These are phyloP conservation scores for Solioccasus polychromus DNA, from an alignment of 768 basidiomycete species.

Conservation along the genomic window DNA sequence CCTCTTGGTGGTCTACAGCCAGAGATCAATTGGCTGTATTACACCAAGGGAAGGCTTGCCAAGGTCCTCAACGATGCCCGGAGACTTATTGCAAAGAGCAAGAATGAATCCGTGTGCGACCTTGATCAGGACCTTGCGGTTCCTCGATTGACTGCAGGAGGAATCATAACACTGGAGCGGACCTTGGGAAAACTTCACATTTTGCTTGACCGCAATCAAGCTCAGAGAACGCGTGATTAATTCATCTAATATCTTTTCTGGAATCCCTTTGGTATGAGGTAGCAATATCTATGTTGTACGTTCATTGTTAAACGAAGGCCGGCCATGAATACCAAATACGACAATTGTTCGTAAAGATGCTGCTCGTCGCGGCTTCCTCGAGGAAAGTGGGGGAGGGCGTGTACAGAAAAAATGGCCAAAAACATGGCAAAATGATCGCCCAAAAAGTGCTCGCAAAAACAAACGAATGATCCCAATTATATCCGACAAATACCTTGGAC, in stretches of 20 bases:
- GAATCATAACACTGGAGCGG: slow-evolving; percentile 74
- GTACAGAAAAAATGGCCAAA: slow-evolving; percentile 19
- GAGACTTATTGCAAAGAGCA: slow-evolving; percentile 68
- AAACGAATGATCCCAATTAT: slow-evolving; percentile 4
- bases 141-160: slow-evolving; percentile 74
- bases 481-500: slow-evolving; percentile 6
- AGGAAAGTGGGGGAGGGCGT: slow-evolving; percentile 5
- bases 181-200: slow-evolving; percentile 64
- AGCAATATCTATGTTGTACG: slow-evolving; percentile 30
- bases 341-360: slow-evolving; percentile 5
- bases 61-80: slow-evolving; percentile 67
- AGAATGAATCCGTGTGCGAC: slow-evolving; percentile 25
- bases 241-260: slow-evolving; percentile 12
- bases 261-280: slow-evolving; percentile 17
- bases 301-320: slow-evolving; percentile 17
- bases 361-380: slow-evolving; percentile 4
- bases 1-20: slow-evolving; percentile 67
- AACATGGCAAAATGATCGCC: slow-evolving; percentile 12
- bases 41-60: slow-evolving; percentile 56
- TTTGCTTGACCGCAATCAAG: slow-evolving; percentile 30
- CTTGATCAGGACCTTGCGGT: slow-evolving; percentile 51
- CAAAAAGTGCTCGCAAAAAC: slow-evolving; percentile 16
- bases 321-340: slow-evolving; percentile 3
- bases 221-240: slow-evolving; percentile 12
- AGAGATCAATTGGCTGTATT: slow-evolving; percentile 76